Conservation (phyloP, 2,329 filamentous ascomycete genomes). For the Xylaria digitata region DNA sequence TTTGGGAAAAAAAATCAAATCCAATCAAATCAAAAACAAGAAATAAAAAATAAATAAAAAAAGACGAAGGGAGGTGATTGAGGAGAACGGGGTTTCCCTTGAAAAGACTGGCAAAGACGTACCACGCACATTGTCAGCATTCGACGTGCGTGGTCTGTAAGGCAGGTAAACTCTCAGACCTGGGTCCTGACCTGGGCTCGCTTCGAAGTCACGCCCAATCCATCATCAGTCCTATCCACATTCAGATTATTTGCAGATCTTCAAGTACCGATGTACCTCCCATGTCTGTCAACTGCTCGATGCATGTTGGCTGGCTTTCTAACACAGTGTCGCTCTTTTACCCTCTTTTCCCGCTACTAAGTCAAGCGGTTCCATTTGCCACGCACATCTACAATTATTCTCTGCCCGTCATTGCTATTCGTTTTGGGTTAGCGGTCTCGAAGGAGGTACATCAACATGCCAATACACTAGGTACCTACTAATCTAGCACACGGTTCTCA, state of each 20-base stretch:
- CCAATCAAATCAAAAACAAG: too few relatives aligned
- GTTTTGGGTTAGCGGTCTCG: conserved; percentile 4
- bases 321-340: conserved; percentile 22
- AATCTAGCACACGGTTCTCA: conserved; percentile 6
- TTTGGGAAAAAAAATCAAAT: too few relatives aligned
- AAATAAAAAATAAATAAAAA: neutral
- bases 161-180: conserved; percentile 19
- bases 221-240: conserved; percentile 33
- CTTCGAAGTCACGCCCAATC: conserved; percentile 33
- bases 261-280: conserved; percentile 35
- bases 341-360: conserved; percentile 11
- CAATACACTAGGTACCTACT: neutral
- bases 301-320: conserved; percentile 1
- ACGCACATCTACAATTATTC: conserved; percentile 29
- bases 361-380: conserved; percentile 25
- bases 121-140: conserved; percentile 18
- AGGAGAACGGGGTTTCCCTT: conserved; percentile 1
- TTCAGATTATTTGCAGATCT: conserved; percentile 40
- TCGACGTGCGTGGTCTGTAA: conserved; percentile 24
- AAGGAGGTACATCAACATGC: neutral
- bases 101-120: conserved; percentile 12
- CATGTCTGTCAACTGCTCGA: conserved; percentile 18
- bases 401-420: conserved; percentile 26
- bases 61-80: neutral
- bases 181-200: conserved; percentile 23